phyloP scores from a whole-genome alignment of 2,329 filamentous ascomycete genomes.

The Talaromyces rugulosus region DNA sequence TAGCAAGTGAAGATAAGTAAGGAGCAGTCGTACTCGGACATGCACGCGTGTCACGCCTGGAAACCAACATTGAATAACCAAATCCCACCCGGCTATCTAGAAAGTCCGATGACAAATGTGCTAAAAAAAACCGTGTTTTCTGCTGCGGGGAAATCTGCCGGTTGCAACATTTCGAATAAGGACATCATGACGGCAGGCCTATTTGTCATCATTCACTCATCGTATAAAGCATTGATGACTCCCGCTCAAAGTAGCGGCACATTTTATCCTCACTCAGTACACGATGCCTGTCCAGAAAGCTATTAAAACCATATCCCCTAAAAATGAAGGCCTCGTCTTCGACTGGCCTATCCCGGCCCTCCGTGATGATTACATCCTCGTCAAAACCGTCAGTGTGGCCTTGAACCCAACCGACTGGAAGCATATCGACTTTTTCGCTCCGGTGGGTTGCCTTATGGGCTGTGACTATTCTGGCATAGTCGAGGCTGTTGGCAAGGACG shows the following conservation, averaged over 20 bases:
- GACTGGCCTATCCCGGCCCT: constrained; percentile 39
- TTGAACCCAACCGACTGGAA: constrained; percentile 59
- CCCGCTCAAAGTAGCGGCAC: not conserved
- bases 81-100: not conserved
- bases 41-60: too few species aligned
- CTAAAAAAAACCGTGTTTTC: too few species aligned
- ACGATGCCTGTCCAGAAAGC: constrained; percentile 26
- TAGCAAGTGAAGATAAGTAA: too few species aligned
- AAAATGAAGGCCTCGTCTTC: constrained; percentile 23
- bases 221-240: not conserved
- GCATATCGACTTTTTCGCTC: constrained; percentile 34
- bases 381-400: constrained; percentile 50
- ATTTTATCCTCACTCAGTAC: not conserved
- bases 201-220: not conserved
- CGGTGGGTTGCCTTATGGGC: constrained; percentile 42
- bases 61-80: too few species aligned
- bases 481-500: constrained; percentile 47
- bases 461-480: constrained; percentile 55
- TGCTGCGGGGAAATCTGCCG: not conserved
- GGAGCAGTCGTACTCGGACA: too few species aligned
- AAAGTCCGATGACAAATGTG: not conserved
- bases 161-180: not conserved
- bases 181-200: not conserved
- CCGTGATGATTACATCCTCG: constrained; percentile 48
- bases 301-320: constrained; percentile 29